Evolutionary conservation across 139 green algal species (phyloP), one percentile per base, ranked within the genome.

Genomic region (Chlorella sp.): DNA sequence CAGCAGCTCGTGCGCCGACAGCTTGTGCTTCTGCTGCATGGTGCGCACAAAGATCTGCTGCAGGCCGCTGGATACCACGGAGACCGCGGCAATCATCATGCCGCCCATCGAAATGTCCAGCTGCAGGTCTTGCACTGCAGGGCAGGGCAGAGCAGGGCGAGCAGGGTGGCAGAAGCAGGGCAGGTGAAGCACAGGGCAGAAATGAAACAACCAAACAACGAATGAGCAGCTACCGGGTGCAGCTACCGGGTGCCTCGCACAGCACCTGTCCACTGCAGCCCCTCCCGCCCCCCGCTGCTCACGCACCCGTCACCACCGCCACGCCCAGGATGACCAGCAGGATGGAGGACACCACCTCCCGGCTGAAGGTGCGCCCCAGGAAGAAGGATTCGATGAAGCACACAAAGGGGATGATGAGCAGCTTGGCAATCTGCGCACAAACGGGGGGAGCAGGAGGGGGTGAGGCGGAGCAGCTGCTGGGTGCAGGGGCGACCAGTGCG

Each of bases 321-420:
- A 99, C 97, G 26, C 97, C 97, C 2, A 87, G 4, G 3, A 98
- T 88, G 22, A 99, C 97, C 0, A 96, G 79, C 18, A 96, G 4
- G 16, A 99, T 96, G 22, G 92, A 94, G 1, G 88, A 76, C 18
- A 97, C 86, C 19, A 94, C 71, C 9, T 90, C 83, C 0, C 87
- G 42, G 0, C 95, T 96, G 88, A 98, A 96, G 21, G 81, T 88
- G 21, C 93, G 92, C 32, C 94, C 91, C 79, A 98, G 90, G 91
- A 93, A 98, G n/a, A 97, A 88, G 22, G 89, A 78, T 92, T 99
- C 97, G 86, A 99, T 91, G 12, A 98, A 28, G 88, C 96, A 98
- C 15, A 97, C 95, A 76, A 97, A 99, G 3, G 97, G 97, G 87
- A 99, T 98, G 92, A 99, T 99, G 57, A 98, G 93, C 60, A 99